These are phyloP conservation scores for Apocynum venetum DNA, from an alignment of 257 asterid species.

Conservation along the genomic window DNA sequence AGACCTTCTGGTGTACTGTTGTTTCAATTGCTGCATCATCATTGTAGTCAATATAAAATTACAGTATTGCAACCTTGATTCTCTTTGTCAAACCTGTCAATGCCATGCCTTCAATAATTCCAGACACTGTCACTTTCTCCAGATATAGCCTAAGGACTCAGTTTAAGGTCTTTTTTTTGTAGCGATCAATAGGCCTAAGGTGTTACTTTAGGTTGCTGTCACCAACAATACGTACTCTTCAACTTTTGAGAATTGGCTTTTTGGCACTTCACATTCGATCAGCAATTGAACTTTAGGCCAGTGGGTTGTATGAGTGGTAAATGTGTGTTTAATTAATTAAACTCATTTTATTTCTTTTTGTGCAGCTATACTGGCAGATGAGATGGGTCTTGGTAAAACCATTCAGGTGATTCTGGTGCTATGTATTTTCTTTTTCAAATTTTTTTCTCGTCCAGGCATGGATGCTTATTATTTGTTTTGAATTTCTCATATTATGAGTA, in stretches of 20 bases:
- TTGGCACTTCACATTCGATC: no score
- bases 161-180: no score
- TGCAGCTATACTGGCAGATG: constrained; percentile 99
- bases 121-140: not conserved
- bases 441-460: not conserved
- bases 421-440: constrained; percentile 7
- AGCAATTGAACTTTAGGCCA: no score
- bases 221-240: no score
- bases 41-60: not conserved
- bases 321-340: not conserved
- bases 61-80: not conserved
- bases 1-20: not conserved
- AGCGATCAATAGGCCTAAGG: no score
- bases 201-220: no score
- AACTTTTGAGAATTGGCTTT: no score
- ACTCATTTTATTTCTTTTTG: constrained; percentile 13
- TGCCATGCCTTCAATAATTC: not conserved
- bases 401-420: constrained; percentile 55
- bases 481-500: not conserved
- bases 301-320: not conserved
- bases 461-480: not conserved
- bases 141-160: no score
- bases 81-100: not conserved
- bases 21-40: not conserved
- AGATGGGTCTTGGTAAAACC: constrained; percentile 99